Percentiles rank a stretch among this genome's conserved stretches.
Conservation (phyloP, 805 yeast species). For the Candida koratica region DNA sequence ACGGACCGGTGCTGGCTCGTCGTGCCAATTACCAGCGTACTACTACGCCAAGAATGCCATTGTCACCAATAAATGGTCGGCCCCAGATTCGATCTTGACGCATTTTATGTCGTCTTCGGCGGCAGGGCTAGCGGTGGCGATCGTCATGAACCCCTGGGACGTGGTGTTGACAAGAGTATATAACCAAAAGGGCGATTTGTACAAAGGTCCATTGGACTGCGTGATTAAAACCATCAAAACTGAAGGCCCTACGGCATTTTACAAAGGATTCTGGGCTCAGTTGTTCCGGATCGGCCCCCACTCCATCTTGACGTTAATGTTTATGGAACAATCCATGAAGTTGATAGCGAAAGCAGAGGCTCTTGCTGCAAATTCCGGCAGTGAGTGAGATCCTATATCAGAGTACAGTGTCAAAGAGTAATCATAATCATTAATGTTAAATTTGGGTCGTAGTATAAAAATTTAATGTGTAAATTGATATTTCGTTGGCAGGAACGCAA, state of each 20-base stretch:
- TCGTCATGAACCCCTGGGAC: constrained; percentile 98
- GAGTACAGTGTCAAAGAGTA: no score
- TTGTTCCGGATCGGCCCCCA: constrained; percentile 92
- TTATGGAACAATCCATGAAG: constrained; percentile 93
- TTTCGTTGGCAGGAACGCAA: no score
- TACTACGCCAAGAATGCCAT: constrained; percentile 67
- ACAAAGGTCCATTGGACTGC: constrained; percentile 87
- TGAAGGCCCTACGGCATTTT: constrained; percentile 86
- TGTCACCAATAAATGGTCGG: constrained; percentile 47
- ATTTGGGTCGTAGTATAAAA: no score
- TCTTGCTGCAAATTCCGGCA: no score
- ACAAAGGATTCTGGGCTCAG: constrained; percentile 95
- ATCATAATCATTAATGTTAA: no score
- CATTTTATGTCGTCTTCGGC: constrained; percentile 71
- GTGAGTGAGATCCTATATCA: no score
- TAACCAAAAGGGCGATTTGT: constrained; percentile 86
- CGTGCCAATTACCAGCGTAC: constrained; percentile 91
- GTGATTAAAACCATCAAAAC: constrained; percentile 70
- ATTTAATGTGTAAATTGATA: no score
- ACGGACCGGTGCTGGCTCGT: constrained; percentile 93
- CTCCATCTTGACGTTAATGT: constrained; percentile 81
- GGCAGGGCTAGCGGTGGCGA: constrained; percentile 89
- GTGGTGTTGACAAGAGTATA: constrained; percentile 91
- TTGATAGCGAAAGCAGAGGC: constrained; percentile 35
- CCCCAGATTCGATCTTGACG: constrained; percentile 58